phyloP scores from a whole-genome alignment of 2,329 filamentous ascomycete genomes.

The Fusarium poae region DNA sequence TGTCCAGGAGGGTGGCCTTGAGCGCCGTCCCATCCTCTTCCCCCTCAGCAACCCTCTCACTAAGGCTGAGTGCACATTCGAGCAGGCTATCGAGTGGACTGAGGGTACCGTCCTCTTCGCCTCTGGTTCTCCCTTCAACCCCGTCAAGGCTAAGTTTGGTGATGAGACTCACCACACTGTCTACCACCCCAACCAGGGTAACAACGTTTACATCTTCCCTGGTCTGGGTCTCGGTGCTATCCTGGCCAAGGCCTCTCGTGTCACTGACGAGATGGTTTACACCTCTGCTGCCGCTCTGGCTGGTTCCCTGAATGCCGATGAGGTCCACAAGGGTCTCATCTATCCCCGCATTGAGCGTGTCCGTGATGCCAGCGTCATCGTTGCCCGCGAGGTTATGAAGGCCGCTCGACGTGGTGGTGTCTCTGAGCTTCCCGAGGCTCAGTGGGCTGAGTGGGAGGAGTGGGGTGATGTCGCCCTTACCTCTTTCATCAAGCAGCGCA shows the following conservation, averaged over 20 bases:
- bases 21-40: slow-evolving; percentile 91
- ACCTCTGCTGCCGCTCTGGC: slow-evolving; percentile 87
- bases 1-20: slow-evolving; percentile 72
- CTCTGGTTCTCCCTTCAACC: slow-evolving; percentile 91
- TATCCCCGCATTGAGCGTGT: slow-evolving; percentile 94
- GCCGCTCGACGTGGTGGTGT: slow-evolving; percentile 87
- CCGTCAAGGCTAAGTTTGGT: slow-evolving; percentile 73
- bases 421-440: slow-evolving; percentile 73
- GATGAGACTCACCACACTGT: slow-evolving; percentile 69
- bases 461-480: slow-evolving; percentile 74
- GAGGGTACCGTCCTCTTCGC: slow-evolving; percentile 94
- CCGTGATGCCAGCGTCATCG: slow-evolving; percentile 86
- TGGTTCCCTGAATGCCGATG: slow-evolving; percentile 81
- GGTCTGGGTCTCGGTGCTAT: slow-evolving; percentile 95
- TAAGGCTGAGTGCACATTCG: slow-evolving; percentile 98
- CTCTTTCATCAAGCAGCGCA: slow-evolving; percentile 69
- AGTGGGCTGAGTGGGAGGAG: slow-evolving; percentile 80
- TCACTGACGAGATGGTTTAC: slow-evolving; percentile 98
- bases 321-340: slow-evolving; percentile 85
- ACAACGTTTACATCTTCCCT: slow-evolving; percentile 94
- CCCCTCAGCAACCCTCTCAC: slow-evolving; percentile 95
- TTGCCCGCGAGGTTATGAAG: slow-evolving; percentile 93
- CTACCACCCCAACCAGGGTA: slow-evolving; percentile 85
- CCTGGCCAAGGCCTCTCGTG: slow-evolving; percentile 84
- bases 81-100: slow-evolving; percentile 91